Evolutionary conservation across 2,329 filamentous ascomycete species (phyloP), one percentile per base, ranked within the genome.

Genomic region (Venturia asperata): DNA sequence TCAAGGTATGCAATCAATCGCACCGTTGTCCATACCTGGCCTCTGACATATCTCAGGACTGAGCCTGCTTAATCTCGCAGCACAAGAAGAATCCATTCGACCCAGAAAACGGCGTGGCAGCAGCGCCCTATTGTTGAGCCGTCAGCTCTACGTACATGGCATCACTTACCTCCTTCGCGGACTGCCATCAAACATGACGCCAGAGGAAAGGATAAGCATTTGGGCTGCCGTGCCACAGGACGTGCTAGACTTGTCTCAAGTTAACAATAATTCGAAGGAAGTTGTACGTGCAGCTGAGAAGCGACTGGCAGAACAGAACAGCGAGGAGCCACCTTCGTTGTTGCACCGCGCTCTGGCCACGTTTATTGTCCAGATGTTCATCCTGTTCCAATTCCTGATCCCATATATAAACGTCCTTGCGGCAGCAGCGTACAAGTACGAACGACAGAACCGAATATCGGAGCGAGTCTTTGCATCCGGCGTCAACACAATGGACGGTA

Each of bases 381-480:
- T 90, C 5, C 68, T 87, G 9, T 65, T 85, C 34, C 83, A 87
- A 64, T 79, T 88, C 61, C 67, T 88, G 19, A 73, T 87, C 13
- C 86, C 87, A 1, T 88, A 87, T 70, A 70, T 86, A 41, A 80
- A 83, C 68, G 70, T 81, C 5, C 72, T 88, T 15, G 69, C 87
- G 17, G 78, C 78, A 19, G 74, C 81, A 19, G 78, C 82, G 19
- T 87, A 86, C 67, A 77, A 81, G 61, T 87, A 87, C 68, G 88
- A 92, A 72, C 82, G 86, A 19, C 81, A 85, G 68, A 84, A 91
- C 74, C 84, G 83, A 67, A 79, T 92, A 67, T 85, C 82, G 0
- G 82, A 87, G 70, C 81, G 82, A 30, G 67, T 87, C 1, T 73
- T 87, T 21, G 77, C 79, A 9, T 77, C 78, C 27, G 76, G 83